Base-by-base conservation (phyloP, 345 rosid species). In the Streptanthus diversifolius region DNA sequence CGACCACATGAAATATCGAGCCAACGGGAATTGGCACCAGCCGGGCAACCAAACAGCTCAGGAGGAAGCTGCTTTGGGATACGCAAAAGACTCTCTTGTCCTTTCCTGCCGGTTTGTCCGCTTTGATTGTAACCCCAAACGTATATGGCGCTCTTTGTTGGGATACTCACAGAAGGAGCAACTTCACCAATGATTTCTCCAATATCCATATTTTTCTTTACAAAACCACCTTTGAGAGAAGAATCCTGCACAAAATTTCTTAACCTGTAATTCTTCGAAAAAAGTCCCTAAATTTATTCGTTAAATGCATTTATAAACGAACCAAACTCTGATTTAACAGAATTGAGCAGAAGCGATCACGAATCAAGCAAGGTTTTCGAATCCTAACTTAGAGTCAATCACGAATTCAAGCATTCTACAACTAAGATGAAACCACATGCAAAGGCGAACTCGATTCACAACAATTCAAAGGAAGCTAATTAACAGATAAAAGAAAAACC, bases 91-190 rank as follows among this genome's bases (percentile, higher is more conserved):
- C 70, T 82, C 72, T 86, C 92, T 76, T 83, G 78, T 21, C 85
- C 97, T 7, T 67, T 85, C 82, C 99, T 81, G 56, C 93, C 97
- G 24, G 99, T 95, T 81, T 95, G 97, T 58, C 99, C 99, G 55
- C 86, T 82, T 63, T 90, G 90, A 68, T 95, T 91, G 77, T 91
- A 91, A 14, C 99, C 99, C 99, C 99, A 90, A 15, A 88, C 97
- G 72, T 91, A 95, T 69, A 95, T 86, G 30, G 98, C 99, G 71
- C 98, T 91, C 86, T 88, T 95, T 39, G 90, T 82, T 19, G 92
- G 90, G 39, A 74, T 36, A 60, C 81, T 82, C 47, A 66, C 77
- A 35, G 84, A 54, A 63, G 68, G 76, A 29, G 81, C 70, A 15
- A 62, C 71, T 74, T 91, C 93, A 12, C 98, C 98, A 65, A 95